These are phyloP conservation scores for Kwoniella sp. DNA, from an alignment of 768 basidiomycete species.

Conservation along the genomic window DNA sequence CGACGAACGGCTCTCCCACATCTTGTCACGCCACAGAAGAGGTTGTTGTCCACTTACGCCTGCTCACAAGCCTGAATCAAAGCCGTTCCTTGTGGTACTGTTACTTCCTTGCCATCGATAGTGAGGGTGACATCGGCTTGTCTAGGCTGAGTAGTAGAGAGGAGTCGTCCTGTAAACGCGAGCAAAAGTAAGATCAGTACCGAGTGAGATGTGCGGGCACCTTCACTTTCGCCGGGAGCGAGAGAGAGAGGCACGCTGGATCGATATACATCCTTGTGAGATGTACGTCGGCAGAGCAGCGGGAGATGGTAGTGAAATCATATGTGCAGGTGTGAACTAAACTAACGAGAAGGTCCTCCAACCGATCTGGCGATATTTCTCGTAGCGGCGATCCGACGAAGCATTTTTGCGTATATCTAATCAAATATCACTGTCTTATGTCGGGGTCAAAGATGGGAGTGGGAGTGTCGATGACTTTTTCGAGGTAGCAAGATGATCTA, in stretches of 20 bases:
- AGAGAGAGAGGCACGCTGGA: too few relatives aligned
- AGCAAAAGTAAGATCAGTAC: not conserved
- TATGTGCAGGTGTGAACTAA: too few relatives aligned
- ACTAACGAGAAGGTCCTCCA: constrained; percentile 28
- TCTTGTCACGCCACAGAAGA: not conserved
- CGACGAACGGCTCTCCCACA: not conserved
- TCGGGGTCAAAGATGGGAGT: too few relatives aligned
- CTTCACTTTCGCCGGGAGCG: too few relatives aligned
- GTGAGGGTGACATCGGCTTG: constrained; percentile 73
- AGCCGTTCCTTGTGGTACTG: constrained; percentile 92
- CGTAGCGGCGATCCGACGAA: constrained; percentile 26
- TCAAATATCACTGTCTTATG: too few relatives aligned
- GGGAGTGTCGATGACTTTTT: too few relatives aligned
- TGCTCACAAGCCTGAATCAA: constrained; percentile 89
- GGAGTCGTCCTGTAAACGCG: constrained; percentile 25
- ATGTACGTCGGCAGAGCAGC: too few relatives aligned
- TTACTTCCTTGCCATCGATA: constrained; percentile 95
- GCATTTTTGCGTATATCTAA: constrained; percentile 12
- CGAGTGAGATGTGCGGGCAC: too few relatives aligned
- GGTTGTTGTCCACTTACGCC: constrained; percentile 18
- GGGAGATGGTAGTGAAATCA: constrained; percentile 2
- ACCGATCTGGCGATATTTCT: constrained; percentile 21
- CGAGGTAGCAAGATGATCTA: too few relatives aligned
- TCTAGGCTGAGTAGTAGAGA: constrained; percentile 44
- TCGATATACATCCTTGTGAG: too few relatives aligned